Evolutionary conservation across 306 rosid genomes (phyloP).

Genomic region (Glycine soja): DNA sequence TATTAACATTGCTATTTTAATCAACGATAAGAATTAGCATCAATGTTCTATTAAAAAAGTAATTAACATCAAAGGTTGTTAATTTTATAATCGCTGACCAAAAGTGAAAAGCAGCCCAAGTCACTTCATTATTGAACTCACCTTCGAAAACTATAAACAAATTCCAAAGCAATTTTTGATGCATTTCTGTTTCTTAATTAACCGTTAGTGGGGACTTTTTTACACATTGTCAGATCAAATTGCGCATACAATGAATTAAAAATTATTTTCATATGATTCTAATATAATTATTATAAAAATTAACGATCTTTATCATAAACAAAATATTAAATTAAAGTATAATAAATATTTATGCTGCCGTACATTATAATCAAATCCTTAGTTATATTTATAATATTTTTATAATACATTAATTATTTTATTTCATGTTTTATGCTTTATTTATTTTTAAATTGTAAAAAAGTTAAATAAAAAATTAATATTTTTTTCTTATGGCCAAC

Average conservation of each 20-base stretch:
- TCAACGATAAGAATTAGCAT: not conserved
- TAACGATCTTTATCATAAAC: not conserved
- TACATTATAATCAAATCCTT: not conserved
- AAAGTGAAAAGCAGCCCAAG: not conserved
- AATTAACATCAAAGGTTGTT: not conserved
- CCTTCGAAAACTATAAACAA: not conserved
- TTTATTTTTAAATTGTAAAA: not conserved
- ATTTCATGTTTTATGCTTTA: not conserved
- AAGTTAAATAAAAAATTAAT: too few relatives aligned
- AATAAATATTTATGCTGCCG: not conserved
- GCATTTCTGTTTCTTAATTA: not conserved
- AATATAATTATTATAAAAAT: not conserved
- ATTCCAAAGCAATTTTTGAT: slow-evolving; percentile 16
- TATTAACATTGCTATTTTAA: not conserved
- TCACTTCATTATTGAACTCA: slow-evolving; percentile 6
- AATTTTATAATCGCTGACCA: not conserved
- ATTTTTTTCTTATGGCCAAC: not conserved
- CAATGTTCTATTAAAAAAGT: not conserved
- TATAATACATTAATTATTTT: not conserved
- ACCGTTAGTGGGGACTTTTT: not conserved
- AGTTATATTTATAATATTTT: not conserved
- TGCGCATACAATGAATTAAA: not conserved
- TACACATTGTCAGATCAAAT: not conserved
- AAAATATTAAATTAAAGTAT: not conserved
- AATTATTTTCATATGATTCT: not conserved